These are phyloP conservation scores for Melaleuca alternifolia DNA, from an alignment of 345 rosid species.

Conservation along the genomic window DNA sequence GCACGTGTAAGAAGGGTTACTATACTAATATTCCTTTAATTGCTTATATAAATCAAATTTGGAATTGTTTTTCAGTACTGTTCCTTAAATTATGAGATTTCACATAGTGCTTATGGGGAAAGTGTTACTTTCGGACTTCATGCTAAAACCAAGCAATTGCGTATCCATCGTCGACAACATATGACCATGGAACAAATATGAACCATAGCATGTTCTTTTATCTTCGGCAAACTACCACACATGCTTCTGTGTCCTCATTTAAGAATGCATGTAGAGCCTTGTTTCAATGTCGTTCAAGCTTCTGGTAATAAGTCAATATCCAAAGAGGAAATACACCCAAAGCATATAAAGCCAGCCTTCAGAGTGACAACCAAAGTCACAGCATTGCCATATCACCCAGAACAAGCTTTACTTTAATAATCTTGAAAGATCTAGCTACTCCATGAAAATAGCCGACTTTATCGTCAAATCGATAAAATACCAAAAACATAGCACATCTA, in stretches of 20 bases:
- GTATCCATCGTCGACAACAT: neutral
- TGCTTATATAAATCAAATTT: neutral
- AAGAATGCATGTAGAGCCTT: too few relatives aligned
- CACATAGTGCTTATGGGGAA: neutral
- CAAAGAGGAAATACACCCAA: too few relatives aligned
- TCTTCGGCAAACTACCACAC: too few relatives aligned
- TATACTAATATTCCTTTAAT: neutral
- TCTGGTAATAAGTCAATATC: too few relatives aligned
- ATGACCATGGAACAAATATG: neutral
- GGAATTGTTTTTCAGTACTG: neutral
- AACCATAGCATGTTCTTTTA: neutral
- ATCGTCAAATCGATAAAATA: neutral
- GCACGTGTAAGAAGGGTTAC: neutral
- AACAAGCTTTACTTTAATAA: too few relatives aligned
- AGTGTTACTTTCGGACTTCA: neutral
- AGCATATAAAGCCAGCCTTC: too few relatives aligned
- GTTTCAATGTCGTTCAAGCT: too few relatives aligned
- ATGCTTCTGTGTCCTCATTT: too few relatives aligned
- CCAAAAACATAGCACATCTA: neutral
- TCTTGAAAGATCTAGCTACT: neutral
- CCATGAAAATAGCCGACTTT: neutral
- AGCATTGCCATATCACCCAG: too few relatives aligned
- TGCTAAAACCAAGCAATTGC: neutral
- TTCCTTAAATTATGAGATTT: neutral
- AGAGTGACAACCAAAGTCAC: too few relatives aligned